Conservation (phyloP, 2,329 filamentous ascomycete genomes). For the Xylariaceae sp. region DNA sequence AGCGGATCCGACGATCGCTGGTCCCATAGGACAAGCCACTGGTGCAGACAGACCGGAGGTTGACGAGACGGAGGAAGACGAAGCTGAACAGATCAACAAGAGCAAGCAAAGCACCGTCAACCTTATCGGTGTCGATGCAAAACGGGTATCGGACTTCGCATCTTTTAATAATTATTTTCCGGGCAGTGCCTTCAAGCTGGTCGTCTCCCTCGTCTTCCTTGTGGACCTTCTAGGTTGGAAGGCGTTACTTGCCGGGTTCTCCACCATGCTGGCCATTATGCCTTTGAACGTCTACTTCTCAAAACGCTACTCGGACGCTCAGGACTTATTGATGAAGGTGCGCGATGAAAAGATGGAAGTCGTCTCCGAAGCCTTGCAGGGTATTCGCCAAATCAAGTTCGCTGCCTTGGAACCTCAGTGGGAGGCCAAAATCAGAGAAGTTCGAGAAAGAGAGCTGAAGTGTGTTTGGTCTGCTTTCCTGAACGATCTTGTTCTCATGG, state of each 20-base stretch:
- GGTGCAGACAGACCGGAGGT: slow-evolving; percentile 28
- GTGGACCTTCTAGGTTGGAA: slow-evolving; percentile 68
- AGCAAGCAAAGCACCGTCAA: slow-evolving; percentile 71
- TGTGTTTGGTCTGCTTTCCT: slow-evolving; percentile 64
- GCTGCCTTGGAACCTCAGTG: slow-evolving; percentile 71
- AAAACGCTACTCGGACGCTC: slow-evolving; percentile 58
- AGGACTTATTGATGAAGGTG: slow-evolving; percentile 69
- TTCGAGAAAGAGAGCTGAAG: slow-evolving; percentile 62
- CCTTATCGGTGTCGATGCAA: slow-evolving; percentile 70
- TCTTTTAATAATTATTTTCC: slow-evolving; percentile 63
- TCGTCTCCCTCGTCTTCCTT: slow-evolving; percentile 63
- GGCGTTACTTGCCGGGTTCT: slow-evolving; percentile 60
- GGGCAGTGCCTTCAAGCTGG: slow-evolving; percentile 57
- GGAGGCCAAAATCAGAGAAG: slow-evolving; percentile 63
- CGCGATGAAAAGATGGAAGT: slow-evolving; percentile 72
- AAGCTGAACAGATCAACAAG: slow-evolving; percentile 39
- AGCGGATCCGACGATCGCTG: slow-evolving; percentile 23
- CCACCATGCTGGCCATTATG: slow-evolving; percentile 58
- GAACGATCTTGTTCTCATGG: slow-evolving; percentile 58
- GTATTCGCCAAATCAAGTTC: slow-evolving; percentile 83
- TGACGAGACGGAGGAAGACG: slow-evolving; percentile 41
- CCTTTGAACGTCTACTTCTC: slow-evolving; percentile 67
- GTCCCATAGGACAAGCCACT: slow-evolving; percentile 22
- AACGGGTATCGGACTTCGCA: slow-evolving; percentile 65
- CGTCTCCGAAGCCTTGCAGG: slow-evolving; percentile 71